Evolutionary conservation across 345 rosid genomes (phyloP), one percentile per base, ranked within the genome.

Genomic region (Citrus reticulata): DNA sequence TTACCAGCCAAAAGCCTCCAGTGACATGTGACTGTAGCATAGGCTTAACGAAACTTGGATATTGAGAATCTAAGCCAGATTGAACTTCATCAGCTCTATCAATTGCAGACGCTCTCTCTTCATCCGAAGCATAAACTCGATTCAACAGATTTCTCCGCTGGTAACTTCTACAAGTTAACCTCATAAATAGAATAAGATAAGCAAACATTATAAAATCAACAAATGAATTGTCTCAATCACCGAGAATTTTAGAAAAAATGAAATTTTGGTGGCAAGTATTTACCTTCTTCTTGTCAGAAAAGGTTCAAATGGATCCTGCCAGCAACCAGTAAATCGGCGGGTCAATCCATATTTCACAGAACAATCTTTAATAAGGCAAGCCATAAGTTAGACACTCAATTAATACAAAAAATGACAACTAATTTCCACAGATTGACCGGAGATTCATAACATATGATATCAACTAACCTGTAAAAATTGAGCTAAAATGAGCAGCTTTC

Each of bases 1-100:
- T 73, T 79, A 90, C 93, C 77, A 90, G 91, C 92, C 92, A 89
- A 83, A 91, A 91, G 69, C 94, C 91, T 80, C 88, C 91, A 1
- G 86, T 83, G 30, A 91, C 94, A 73, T 91, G 90, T 2, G 94
- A 91, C 60, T 83, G 91, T 30, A 85, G 87, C 94, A 91, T 89
- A 64, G 87, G 82, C 82, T 89, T 91, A 9, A 91, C 77, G 70
- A 89, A 86, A 73, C 83, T 84, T 2, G 92, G 91, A 35, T 57
- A 69, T 34, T 70, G 78, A 62, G 81, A 37, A 22, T 83, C 91
- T 59, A 89, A 61, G 58, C 66, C 8, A 25, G 88, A 75, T 70
- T 79, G 80, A 76, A 89, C 78, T 42, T 84, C 54, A 58, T 87
- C 85, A 29, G 94, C 93, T 70, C 85, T 88, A 30, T 83, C 88